Evolutionary conservation across 1,139 yeast species (phyloP), one percentile per base, ranked within the genome.

Genomic region (Sugiyamaella novakii): DNA sequence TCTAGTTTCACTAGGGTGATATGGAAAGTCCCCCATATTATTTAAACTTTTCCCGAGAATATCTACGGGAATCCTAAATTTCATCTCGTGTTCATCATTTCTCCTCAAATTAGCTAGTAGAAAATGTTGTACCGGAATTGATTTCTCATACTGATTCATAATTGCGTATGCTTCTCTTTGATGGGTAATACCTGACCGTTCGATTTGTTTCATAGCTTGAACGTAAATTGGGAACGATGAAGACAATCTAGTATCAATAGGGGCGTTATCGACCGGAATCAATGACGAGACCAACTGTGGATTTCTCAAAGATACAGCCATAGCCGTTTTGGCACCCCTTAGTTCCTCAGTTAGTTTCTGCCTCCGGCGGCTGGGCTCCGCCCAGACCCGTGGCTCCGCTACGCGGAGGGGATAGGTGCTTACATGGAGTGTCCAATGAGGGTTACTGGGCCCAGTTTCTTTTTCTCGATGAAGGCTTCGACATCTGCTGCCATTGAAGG

Each of bases 371-470:
- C 36, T 10, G 36, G 36, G 25, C 25, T 22, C 25, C 8, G 25
- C 8, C 25, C 25, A 8, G 8, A 22, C 25, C 8, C n/a, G n/a
- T n/a, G n/a, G n/a, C n/a, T n/a, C n/a, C n/a, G n/a, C n/a, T n/a
- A n/a, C n/a, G n/a, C n/a, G n/a, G n/a, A n/a, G n/a, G n/a, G 8
- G 8, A 22, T 22, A 22, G 25, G 10, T 11, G 40, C 51, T 43
- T 46, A 52, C 97, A 92, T 89, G 0, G 97, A 89, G 67, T 91
- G 98, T 1, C 98, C 98, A 21, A 92, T 74, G 18, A 92, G 57
- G 15, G 87, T 79, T 0, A 94, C 87, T 34, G 76, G 70, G 25
- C 71, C 70, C 10, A 82, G 54, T 1, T 54, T 59, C 15, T 79
- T 74, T 3, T 76, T 77, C 1, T 61, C 60, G 12, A 89, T 76